Percentiles rank a stretch among this genome's conserved stretches.
Evolutionary conservation across 805 yeast species (phyloP).

Genomic region (Starmerella geochares): DNA sequence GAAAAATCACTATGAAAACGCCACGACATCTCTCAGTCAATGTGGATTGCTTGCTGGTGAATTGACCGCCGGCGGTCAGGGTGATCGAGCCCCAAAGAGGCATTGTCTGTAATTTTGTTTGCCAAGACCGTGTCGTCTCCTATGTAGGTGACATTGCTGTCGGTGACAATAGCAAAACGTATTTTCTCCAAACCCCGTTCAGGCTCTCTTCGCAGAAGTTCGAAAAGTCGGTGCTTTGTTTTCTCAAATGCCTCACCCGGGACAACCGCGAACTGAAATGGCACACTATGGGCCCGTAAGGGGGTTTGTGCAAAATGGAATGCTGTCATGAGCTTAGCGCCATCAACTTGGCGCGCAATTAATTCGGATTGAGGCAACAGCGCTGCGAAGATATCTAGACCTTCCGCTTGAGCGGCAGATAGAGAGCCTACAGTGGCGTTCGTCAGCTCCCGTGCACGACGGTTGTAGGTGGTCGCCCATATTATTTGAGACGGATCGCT

Average conservation of each 20-base stretch:
- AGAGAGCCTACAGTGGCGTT: neutral
- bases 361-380: slow-evolving; percentile 12
- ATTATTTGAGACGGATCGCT: neutral
- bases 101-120: slow-evolving; percentile 43
- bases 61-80: slow-evolving; percentile 48
- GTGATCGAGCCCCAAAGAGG: slow-evolving; percentile 70
- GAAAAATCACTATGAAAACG: no score
- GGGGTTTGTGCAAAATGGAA: slow-evolving; percentile 62
- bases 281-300: slow-evolving; percentile 42
- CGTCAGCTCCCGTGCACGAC: slow-evolving; percentile 5
- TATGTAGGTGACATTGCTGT: slow-evolving; percentile 27
- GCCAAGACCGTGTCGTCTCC: slow-evolving; percentile 48
- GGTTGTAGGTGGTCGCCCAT: slow-evolving; percentile 9
- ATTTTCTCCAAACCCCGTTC: slow-evolving; percentile 72
- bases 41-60: slow-evolving; percentile 23
- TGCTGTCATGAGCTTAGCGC: slow-evolving; percentile 42
- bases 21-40: slow-evolving; percentile 19
- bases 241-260: slow-evolving; percentile 56
- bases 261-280: slow-evolving; percentile 52
- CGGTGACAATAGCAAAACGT: slow-evolving; percentile 42
- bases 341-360: slow-evolving; percentile 9
- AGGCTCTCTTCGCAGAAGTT: slow-evolving; percentile 53
- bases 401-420: slow-evolving; percentile 1
- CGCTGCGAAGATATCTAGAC: slow-evolving; percentile 49
- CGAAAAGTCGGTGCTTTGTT: slow-evolving; percentile 58